Evolutionary conservation across 2,329 filamentous ascomycete genomes (phyloP).

Genomic region (Talaromyces sp.): DNA sequence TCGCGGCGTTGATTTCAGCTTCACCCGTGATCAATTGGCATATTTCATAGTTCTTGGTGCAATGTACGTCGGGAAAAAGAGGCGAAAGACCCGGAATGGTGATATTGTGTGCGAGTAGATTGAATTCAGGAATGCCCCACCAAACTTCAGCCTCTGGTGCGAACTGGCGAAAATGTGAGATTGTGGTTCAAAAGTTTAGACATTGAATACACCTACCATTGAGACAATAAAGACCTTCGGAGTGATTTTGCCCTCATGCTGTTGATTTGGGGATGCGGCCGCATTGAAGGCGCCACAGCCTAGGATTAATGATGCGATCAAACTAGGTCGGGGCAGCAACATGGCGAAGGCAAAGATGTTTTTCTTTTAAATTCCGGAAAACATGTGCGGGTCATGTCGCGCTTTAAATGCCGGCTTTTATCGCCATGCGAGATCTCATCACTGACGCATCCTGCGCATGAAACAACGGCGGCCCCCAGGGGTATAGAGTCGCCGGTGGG

Average conservation of each 20-base stretch:
- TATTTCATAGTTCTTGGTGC: constrained; percentile 61
- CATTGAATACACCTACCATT: constrained; percentile 35
- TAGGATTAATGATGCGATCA: constrained; percentile 19
- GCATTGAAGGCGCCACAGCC: constrained; percentile 14
- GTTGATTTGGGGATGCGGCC: not conserved
- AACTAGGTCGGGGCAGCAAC: constrained; percentile 8
- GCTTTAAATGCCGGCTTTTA: too few relatives aligned
- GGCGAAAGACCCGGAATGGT: constrained; percentile 66
- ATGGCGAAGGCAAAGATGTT: constrained; percentile 8
- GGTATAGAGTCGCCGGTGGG: constrained; percentile 3
- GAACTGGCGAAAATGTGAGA: constrained; percentile 51
- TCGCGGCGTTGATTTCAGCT: constrained; percentile 74
- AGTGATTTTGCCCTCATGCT: constrained; percentile 25
- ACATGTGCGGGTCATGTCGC: not conserved
- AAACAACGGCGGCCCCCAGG: too few relatives aligned
- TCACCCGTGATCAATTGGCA: constrained; percentile 72
- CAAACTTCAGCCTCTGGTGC: constrained; percentile 63
- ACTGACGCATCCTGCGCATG: too few relatives aligned
- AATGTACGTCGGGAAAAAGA: constrained; percentile 66
- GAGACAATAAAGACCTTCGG: constrained; percentile 49
- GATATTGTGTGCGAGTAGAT: constrained; percentile 61
- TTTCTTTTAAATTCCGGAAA: not conserved
- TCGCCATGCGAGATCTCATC: too few relatives aligned
- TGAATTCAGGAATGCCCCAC: constrained; percentile 59
- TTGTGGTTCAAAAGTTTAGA: not conserved